Conservation (phyloP, 768 basidiomycete genomes). For the Termitomyces titanicus region DNA sequence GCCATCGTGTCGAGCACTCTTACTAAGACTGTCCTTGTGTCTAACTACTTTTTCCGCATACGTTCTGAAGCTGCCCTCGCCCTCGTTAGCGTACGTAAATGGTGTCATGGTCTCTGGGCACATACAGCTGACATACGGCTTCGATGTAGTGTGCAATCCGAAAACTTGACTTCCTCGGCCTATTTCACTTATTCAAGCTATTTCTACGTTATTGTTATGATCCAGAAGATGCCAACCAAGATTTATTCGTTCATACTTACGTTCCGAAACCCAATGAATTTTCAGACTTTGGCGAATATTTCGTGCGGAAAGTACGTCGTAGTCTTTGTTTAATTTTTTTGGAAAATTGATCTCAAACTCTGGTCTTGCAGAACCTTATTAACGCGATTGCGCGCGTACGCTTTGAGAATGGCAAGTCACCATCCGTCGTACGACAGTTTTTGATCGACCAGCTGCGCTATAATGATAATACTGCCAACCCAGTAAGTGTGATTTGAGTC, state of each 20-base stretch:
- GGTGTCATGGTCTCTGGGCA: background rate
- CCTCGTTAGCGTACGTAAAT: constrained; percentile 65
- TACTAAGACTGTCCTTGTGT: constrained; percentile 90
- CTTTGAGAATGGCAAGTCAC: constrained; percentile 84
- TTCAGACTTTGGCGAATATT: constrained; percentile 87
- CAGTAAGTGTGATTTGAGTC: constrained; percentile 44
- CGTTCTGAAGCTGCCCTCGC: constrained; percentile 92
- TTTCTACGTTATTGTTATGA: constrained; percentile 91
- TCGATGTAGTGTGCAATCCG: constrained; percentile 73
- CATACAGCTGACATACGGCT: constrained; percentile 6
- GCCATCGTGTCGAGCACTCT: constrained; percentile 87
- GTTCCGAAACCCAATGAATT: constrained; percentile 97
- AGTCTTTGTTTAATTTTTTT: constrained; percentile 1
- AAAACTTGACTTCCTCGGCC: constrained; percentile 80
- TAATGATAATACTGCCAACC: constrained; percentile 92
- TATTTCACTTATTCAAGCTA: constrained; percentile 95
- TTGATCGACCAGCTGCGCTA: constrained; percentile 90
- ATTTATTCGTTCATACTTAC: constrained; percentile 82
- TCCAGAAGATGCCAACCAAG: constrained; percentile 75
- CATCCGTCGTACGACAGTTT: constrained; percentile 80
- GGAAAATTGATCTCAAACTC: background rate
- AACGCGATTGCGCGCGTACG: constrained; percentile 83
- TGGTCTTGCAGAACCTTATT: constrained; percentile 56
- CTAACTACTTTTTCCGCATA: constrained; percentile 94
- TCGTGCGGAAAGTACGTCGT: constrained; percentile 80